Evolutionary conservation across 2,329 filamentous ascomycete genomes (phyloP), one percentile per base, ranked within the genome.

Genomic region (Coniosporium tulheliwenetii): DNA sequence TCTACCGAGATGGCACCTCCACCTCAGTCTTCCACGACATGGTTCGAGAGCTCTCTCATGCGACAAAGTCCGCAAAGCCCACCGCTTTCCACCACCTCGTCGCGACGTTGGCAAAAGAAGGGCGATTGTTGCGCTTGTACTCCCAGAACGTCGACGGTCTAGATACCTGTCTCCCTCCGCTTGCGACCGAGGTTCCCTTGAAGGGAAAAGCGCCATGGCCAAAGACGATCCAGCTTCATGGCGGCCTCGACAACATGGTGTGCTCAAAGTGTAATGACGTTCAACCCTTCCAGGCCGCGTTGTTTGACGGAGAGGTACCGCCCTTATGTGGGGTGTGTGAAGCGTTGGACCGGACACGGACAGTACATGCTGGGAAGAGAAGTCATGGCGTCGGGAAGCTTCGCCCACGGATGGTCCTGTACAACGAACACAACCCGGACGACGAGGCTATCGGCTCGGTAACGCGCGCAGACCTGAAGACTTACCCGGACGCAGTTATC

Each of bases 61-160:
- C 87, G 64, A 85, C 85, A 15, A 77, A 79, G 50, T 71, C 71
- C 39, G 87, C 89, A 41, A 64, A 79, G 47, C 86, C 91, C 10
- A 95, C 91, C 1, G 70, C 77, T 2, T 98, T 98, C 56, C 91
- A 98, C 65, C 84, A 95, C 56, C 73, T 98, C 60, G 72, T 98
- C 36, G 91, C 91, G 38, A 89, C 86, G 3, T 70, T 98, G 15
- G 85, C 89, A 3, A 74, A 83, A 43, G 86, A 96, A 61, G 84
- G 81, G 36, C 83, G 91, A 14, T 65, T 98, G 16, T 68, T 95
- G 55, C 83, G 91, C 36, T 71, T 98, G 5, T 98, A 98, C 60
- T 89, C 85, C 2, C 91, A 98, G 56, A 98, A 98, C 51, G 89
- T 98, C 30, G 91, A 98, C 62, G 85, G 87, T 43, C 82, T 98